Base-by-base conservation (phyloP, 1,139 yeast species). In the Wickerhamomyces sp. region DNA sequence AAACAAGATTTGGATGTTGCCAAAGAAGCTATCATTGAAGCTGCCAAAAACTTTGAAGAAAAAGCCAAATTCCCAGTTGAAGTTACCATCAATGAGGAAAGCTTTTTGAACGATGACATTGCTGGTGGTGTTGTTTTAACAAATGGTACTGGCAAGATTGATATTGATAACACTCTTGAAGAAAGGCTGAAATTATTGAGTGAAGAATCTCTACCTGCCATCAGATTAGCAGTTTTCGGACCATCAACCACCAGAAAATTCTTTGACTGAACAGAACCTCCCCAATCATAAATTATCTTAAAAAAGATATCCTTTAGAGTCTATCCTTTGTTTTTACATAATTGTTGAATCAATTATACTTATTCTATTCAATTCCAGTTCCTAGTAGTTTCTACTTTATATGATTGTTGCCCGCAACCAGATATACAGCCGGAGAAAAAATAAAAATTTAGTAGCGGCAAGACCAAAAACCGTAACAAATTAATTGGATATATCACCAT, bases 201-300 rank as follows among this genome's bases (percentile, higher is more conserved):
- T 41, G 86, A 86, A 65, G 88, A 82, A 61, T 87, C 96, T 9
- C 78, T 94, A 57, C 99, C 99, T 43, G 95, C 91, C 45, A 84
- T 94, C 56, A 84, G 98, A 71, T 73, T 85, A 54, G 95, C 90
- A 60, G 72, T 93, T 63, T 93, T 90, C 66, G 99, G 99, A 45
- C 83, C 88, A 48, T 85, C 97, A 30, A 69, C 78, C 48, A 68
- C 93, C 45, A 87, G 98, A 77, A 88, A 88, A 73, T 91, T 89
- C 78, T 88, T 89, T 63, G 95, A 90, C 64, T 91, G 77, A 63
- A 10, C 23, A 18, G 23, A 18, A 18, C 23, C 23, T 18, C 23
- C 23, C 23, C 23, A 4, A 4, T 18, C 23, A 18, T 18, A 18
- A 18, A 18, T 5, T 18, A 3, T 18, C 5, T 5, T 5, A 18